Evolutionary conservation across 345 rosid genomes (phyloP).

Genomic region (Angophora floribunda): DNA sequence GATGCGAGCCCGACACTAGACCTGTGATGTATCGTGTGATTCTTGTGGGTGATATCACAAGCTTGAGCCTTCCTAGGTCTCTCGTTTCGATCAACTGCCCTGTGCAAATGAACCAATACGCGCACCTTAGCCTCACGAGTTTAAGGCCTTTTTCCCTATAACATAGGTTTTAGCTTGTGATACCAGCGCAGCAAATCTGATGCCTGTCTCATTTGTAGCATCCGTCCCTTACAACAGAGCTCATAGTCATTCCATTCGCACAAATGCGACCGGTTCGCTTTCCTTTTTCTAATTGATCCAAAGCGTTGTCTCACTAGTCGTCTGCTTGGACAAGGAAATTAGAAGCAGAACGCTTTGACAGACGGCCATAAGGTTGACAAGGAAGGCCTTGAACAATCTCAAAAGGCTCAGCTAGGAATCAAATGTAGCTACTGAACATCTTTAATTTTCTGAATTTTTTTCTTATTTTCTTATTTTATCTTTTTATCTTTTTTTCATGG

Average conservation of each 20-base stretch:
- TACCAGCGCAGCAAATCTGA: neutral
- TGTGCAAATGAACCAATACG: neutral
- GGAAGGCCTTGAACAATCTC: neutral
- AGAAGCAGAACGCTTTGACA: neutral
- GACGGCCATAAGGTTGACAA: neutral
- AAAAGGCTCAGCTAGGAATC: neutral
- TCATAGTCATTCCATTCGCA: neutral
- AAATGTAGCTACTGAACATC: neutral
- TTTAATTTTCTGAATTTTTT: no score
- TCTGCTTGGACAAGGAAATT: neutral
- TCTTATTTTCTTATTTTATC: rapidly evolving
- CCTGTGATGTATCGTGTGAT: neutral
- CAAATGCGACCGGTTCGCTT: neutral
- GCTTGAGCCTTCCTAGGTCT: neutral
- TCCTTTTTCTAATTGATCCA: neutral
- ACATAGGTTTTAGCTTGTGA: neutral
- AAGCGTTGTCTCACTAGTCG: neutral
- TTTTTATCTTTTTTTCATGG: neutral
- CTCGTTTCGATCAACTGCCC: neutral
- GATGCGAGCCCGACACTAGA: neutral
- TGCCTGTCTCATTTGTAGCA: neutral
- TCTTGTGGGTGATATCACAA: neutral
- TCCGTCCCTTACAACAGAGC: neutral
- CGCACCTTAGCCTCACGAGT: neutral
- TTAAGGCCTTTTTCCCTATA: neutral